Evolutionary conservation across 1,284 basidiomycete genomes (phyloP), one percentile per base, ranked within the genome.

Genomic region (Ganoderma sinense): DNA sequence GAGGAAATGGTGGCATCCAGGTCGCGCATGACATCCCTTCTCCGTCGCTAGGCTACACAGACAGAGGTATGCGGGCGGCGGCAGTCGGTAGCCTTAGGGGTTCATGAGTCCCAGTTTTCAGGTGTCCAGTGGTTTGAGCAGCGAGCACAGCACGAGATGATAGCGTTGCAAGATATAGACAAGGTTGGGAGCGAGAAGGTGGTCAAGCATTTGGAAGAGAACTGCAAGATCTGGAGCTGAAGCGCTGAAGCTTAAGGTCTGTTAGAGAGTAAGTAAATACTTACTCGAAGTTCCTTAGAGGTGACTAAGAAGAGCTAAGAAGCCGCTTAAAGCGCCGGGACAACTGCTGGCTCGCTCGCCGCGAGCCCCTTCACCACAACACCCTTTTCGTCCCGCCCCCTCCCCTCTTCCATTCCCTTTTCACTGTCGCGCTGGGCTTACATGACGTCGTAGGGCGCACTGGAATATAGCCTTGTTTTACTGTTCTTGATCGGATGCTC

Each of bases 401-500:
- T 33, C 41, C 60, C 11, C 33, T 36, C 51, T 41, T 51, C 36
- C 33, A 33, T 33, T 33, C 56, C 41, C 31, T 43, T 26, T n/a
- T 45, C 31, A 36, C 36, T 6, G 45, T 29, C 26, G 31, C 14
- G 41, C 61, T 40, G 20, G 29, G 13, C 16, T 29, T 31, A 16
- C 13, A 64, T 39, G 48, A 16, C 6, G 13, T 31, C 33, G 43
- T 63, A 63, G 18, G 20, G 51, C 20, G 43, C 20, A 7, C 18
- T 8, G 10, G 13, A 48, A 14, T 51, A 31, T 11, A 1, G 20
- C 2, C 29, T 43, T 2, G n/a, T 16, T 41, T n/a, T 43, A 31
- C 62, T 33, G 59, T 45, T 31, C 40, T 43, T 1, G 58, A 63
- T 62, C 73, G 70, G 60, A 77, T 77, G 76, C 66, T 69, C 59